Evolutionary conservation across 257 asterid species (phyloP).

Genomic region (Perilla frutescens): DNA sequence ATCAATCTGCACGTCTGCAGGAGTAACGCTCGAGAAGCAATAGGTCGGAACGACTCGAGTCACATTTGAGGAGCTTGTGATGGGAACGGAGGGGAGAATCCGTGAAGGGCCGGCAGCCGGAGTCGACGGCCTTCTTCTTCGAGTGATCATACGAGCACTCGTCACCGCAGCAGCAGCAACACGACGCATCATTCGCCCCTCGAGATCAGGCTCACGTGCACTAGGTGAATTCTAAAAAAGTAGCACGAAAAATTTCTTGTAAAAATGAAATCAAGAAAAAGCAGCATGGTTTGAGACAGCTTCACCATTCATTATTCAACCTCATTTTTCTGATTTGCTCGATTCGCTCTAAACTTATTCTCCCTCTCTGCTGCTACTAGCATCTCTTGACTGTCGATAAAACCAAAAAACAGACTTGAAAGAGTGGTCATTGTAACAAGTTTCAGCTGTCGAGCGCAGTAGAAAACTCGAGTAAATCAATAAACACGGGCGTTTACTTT

Average conservation of each 20-base stretch:
- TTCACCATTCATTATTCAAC: slow-evolving; percentile 33
- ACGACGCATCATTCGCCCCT: slow-evolving; percentile 19
- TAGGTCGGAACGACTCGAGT: neutral
- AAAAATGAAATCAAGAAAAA: neutral
- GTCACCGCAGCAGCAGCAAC: neutral
- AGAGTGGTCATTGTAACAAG: neutral
- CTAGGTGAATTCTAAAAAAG: slow-evolving; percentile 15
- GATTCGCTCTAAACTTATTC: slow-evolving; percentile 46
- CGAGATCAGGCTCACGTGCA: neutral
- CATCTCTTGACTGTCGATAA: slow-evolving; percentile 63
- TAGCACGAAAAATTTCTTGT: neutral
- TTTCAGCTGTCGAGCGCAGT: too few relatives aligned
- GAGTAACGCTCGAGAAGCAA: slow-evolving; percentile 28
- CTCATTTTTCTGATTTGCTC: slow-evolving; percentile 39
- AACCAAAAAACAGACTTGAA: slow-evolving; percentile 17
- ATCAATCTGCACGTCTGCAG: slow-evolving; percentile 27
- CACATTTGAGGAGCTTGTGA: slow-evolving; percentile 34
- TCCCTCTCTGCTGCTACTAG: slow-evolving; percentile 54
- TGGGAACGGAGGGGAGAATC: slow-evolving; percentile 24
- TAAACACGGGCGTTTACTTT: too few relatives aligned
- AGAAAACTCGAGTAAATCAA: neutral
- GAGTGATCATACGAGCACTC: slow-evolving; percentile 26
- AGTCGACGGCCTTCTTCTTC: slow-evolving; percentile 5
- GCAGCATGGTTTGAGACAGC: neutral
- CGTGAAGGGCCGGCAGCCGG: slow-evolving; percentile 21